Base-by-base conservation (phyloP, 1,284 basidiomycete genomes). In the Chiua sp. region DNA sequence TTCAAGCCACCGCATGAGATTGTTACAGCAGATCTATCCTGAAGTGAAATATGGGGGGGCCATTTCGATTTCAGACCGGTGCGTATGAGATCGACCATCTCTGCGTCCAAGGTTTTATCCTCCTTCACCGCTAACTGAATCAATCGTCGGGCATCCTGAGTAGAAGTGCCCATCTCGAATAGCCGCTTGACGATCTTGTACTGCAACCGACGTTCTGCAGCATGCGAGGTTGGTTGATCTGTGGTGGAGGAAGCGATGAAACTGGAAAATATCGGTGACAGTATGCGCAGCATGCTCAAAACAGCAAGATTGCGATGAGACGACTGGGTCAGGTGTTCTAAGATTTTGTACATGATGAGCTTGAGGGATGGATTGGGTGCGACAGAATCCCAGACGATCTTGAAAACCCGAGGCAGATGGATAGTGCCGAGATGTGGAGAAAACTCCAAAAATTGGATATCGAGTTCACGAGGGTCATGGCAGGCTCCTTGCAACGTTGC, bases 1-100 rank as follows among this genome's bases (percentile, higher is more conserved):
- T 79, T 82, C 47, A 74, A 68, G 32, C 68, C 72, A 33, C 78
- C 75, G 51, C 85, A 80, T 0, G 71, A 71, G 23, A 86, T 67
- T 4, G 78, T 75, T 4, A 91, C 64, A 3, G 81, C 75, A 4
- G 88, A 82, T 7, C 75, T 70, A 4, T 80, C 79, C 68, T 86
- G 85, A 63, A 93, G 75, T 5, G 86, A 90, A 61, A 92, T 83
- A 67, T 93, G 91, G 60, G 86, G 82, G 1, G 87, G 84, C 91
- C 90, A 92, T 33, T 85, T 81, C 49, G 86, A 85, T 70, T 84
- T 88, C 80, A 90, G 86, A 1, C 84, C 85, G 37, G 82, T 79
- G 12, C 88, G 82, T 56, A 92, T 78, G 26, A 91, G 72, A 53
- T 92, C 91, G 47, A 92, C 72, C 47, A 91, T 79, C 54, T 90